Evolutionary conservation across 306 rosid species (phyloP).

Genomic region (Hippophae tibetana): DNA sequence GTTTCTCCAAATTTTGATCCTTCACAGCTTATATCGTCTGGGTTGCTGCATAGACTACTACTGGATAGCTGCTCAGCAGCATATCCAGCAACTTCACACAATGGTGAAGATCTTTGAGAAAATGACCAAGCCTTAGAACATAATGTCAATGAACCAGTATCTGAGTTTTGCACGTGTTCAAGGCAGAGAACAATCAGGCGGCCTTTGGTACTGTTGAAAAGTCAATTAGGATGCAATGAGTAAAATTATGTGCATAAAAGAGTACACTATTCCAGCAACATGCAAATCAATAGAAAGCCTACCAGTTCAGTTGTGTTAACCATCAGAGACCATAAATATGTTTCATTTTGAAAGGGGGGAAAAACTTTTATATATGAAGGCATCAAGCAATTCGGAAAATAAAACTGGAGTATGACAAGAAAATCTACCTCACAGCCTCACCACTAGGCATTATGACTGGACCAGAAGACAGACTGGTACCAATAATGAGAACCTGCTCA

Average conservation of each 20-base stretch:
- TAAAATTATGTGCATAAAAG: background rate
- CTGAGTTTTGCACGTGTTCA: conserved; percentile 83
- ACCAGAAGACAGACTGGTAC: conserved; percentile 76
- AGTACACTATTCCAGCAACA: too few species aligned
- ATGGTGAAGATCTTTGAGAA: conserved; percentile 69
- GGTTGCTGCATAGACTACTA: conserved; percentile 80
- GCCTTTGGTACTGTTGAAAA: conserved; percentile 66
- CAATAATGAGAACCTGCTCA: conserved; percentile 79
- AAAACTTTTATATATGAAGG: conserved; percentile 5
- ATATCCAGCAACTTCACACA: conserved; percentile 63
- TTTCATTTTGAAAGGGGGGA: background rate
- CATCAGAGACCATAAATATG: background rate
- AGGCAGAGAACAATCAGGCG: conserved; percentile 82
- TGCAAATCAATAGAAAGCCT: background rate
- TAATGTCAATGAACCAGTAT: conserved; percentile 78
- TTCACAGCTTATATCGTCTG: conserved; percentile 81
- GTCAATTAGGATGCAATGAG: conserved; percentile 23
- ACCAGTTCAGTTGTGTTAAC: background rate
- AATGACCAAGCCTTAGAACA: conserved; percentile 67
- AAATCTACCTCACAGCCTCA: conserved; percentile 72
- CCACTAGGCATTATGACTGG: conserved; percentile 73
- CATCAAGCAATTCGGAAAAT: conserved; percentile 4
- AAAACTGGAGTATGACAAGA: conserved; percentile 9
- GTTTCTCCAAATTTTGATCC: conserved; percentile 79
- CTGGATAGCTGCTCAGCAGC: conserved; percentile 72